These are phyloP conservation scores for Ligustrum vulgare DNA, from an alignment of 257 asterid species.

Conservation along the genomic window DNA sequence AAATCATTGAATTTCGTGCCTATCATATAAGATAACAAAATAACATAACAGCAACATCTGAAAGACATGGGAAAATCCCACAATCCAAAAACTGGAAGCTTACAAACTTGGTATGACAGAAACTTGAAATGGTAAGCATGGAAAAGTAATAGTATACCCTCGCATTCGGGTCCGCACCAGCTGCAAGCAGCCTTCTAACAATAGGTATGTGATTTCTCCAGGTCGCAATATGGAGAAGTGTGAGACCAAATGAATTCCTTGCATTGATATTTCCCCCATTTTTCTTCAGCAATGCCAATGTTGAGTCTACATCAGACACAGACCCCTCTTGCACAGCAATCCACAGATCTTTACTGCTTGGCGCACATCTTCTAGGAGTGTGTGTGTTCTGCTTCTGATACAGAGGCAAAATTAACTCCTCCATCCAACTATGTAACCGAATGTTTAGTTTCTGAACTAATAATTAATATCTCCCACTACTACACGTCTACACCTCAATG, in stretches of 20 bases:
- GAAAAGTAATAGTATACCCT: slow-evolving; percentile 64
- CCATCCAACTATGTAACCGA: slow-evolving; percentile 39
- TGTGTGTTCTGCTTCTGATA: slow-evolving; percentile 53
- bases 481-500: not conserved
- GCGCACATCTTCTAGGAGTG: slow-evolving; percentile 42
- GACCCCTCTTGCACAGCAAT: slow-evolving; percentile 65
- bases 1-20: not conserved
- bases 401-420: slow-evolving; percentile 50
- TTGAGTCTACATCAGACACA: slow-evolving; percentile 66
- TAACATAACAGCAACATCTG: slow-evolving; percentile 17
- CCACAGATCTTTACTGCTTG: slow-evolving; percentile 72
- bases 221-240: slow-evolving; percentile 90
- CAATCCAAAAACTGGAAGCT: slow-evolving; percentile 19
- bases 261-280: slow-evolving; percentile 76
- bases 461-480: slow-evolving; percentile 18
- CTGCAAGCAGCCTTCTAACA: slow-evolving; percentile 84
- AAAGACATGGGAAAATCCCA: slow-evolving; percentile 8
- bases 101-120: slow-evolving; percentile 29
- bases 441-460: not conserved
- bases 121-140: slow-evolving; percentile 25
- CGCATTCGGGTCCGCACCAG: slow-evolving; percentile 98
- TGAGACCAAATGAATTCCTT: slow-evolving; percentile 75
- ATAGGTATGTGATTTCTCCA: slow-evolving; percentile 93
- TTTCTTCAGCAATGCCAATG: slow-evolving; percentile 67
- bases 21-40: not conserved